phyloP scores from a whole-genome alignment of 73 alveolate genomes.

The Blepharisma stoltei region DNA sequence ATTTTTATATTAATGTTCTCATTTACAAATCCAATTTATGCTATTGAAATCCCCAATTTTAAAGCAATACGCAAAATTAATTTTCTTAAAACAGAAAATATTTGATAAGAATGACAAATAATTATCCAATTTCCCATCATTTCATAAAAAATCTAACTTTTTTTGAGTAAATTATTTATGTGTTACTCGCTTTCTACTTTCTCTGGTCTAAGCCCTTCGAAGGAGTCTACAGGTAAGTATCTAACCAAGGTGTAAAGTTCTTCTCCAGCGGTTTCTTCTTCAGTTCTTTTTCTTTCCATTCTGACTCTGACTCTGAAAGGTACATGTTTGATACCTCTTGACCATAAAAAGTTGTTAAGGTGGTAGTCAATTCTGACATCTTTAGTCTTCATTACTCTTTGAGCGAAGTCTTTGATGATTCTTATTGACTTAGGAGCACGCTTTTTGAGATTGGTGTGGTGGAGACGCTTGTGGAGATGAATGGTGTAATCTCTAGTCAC shows the following conservation, averaged over 20 bases:
- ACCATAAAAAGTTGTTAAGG: slow-evolving; percentile 91
- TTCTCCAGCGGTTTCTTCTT: slow-evolving; percentile 86
- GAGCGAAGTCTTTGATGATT: slow-evolving; percentile 81
- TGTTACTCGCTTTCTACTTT: slow-evolving; percentile 62
- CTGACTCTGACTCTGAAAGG: slow-evolving; percentile 93
- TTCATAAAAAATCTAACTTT: too few species aligned
- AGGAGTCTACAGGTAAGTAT: slow-evolving; percentile 85
- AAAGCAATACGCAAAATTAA: too few species aligned
- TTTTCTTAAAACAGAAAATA: too few species aligned
- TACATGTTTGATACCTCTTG: slow-evolving; percentile 89
- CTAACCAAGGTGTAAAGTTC: slow-evolving; percentile 88
- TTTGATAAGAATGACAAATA: too few species aligned
- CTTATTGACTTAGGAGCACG: slow-evolving; percentile 93
- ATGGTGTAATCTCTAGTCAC: slow-evolving; percentile 87
- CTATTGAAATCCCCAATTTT: too few species aligned
- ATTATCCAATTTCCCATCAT: too few species aligned
- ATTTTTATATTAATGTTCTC: too few species aligned
- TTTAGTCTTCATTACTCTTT: slow-evolving; percentile 83
- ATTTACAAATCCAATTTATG: too few species aligned
- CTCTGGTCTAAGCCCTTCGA: slow-evolving; percentile 79
- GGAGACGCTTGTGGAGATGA: slow-evolving; percentile 87
- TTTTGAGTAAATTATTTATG: too few species aligned
- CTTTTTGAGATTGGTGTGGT: slow-evolving; percentile 84
- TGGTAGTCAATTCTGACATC: slow-evolving; percentile 93
- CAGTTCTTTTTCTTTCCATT: slow-evolving; percentile 84